Base-by-base conservation (phyloP, 305 asterid genomes). In the Fraxinus albicans region DNA sequence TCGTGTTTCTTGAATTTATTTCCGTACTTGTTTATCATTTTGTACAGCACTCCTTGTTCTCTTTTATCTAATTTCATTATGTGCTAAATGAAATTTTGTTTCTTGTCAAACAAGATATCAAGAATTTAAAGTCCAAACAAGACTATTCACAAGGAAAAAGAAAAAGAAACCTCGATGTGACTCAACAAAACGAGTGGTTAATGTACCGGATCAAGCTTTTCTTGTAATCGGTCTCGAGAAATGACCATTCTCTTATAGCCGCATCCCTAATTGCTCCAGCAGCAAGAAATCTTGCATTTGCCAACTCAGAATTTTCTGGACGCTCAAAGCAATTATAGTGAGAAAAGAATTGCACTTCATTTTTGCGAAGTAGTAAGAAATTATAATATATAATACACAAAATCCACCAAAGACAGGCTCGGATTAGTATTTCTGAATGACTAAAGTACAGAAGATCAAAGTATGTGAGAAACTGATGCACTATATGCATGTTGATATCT, bases 241-340 rank as follows among this genome's bases (percentile, higher is more conserved):
- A 88, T 72, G 86, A 88, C 98, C 98, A 96, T 90, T 96, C 99
- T 83, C 98, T 91, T 83, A 94, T 82, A 63, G 98, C 97, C 79
- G 98, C 99, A 85, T 90, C 93, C 80, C 92, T 89, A 82, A 96
- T 89, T 84, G 98, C 98, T 89, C 97, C 95, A 79, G 98, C 99
- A 87, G 98, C 99, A 89, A 91, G 97, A 88, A 96, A 96, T 86
- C 97, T 93, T 86, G 99, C 99, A 87, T 78, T 89, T 85, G 97
- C 91, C 88, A 83, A 76, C 91, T 86, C 93, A 85, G 99, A 96
- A 83, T 96, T 92, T 88, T 94, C 98, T 96, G 98, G 86, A 83
- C 79, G 67, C 82, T 80, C 72, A 79, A 36, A 79, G 73, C 50
- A 83, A 72, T 81, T 65, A 84, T 35, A 82, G 83, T 76, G 84